Conservation (phyloP, 202 grass and related monocot species). For the Schoenoplectus tabernaemontani region DNA sequence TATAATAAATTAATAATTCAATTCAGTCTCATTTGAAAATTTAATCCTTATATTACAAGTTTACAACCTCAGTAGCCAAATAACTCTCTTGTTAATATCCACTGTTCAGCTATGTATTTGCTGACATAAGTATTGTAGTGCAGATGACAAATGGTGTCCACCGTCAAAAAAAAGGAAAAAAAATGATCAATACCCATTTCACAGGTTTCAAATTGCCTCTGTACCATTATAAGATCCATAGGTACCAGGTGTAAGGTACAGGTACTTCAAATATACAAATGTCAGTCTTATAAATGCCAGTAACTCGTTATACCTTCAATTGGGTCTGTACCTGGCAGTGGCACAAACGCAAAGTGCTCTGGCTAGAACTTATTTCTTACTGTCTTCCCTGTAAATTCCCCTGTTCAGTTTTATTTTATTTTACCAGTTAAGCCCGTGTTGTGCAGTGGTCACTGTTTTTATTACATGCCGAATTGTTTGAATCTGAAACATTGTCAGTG, state of each 20-base stretch:
- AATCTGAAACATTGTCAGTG: not conserved
- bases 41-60: no score
- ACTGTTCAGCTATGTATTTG: not conserved
- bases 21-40: no score
- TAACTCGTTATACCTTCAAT: no score
- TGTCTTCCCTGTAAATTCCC: not conserved
- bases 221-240: not conserved
- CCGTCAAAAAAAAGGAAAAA: not conserved
- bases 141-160: not conserved
- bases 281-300: no score
- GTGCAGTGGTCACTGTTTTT: not conserved
- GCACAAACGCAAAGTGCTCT: no score
- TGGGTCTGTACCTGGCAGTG: no score
- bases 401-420: not conserved
- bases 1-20: no score
- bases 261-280: no score
- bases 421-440: not conserved
- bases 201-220: not conserved
- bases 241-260: not conserved
- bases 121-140: not conserved
- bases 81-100: no score
- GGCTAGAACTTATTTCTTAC: not conserved
- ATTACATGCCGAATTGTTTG: slow-evolving; percentile 16
- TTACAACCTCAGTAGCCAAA: no score
- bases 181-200: not conserved